Conservation (phyloP, 768 basidiomycete species). For the Leccinum incarnatum region DNA sequence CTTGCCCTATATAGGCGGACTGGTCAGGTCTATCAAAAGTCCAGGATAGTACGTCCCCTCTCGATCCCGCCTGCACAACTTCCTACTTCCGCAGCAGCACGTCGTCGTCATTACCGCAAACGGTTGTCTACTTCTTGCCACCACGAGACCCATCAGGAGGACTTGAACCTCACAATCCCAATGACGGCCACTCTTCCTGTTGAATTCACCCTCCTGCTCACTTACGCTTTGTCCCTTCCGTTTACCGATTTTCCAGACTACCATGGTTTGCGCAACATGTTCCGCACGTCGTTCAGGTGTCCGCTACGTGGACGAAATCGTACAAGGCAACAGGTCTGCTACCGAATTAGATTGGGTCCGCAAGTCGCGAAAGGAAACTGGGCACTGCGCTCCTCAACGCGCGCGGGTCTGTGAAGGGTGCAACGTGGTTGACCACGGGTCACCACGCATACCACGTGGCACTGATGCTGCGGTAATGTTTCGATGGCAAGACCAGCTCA, state of each 20-base stretch:
- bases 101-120: constrained; percentile 11
- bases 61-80: constrained; percentile 8
- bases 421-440: constrained; percentile 9
- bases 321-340: constrained; percentile 12
- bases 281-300: constrained; percentile 55
- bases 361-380: constrained; percentile 30
- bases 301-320: constrained; percentile 30
- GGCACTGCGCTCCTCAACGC: constrained; percentile 24
- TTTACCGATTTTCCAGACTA: constrained; percentile 92
- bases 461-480: too few relatives aligned
- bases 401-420: constrained; percentile 35
- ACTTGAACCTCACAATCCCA: constrained; percentile 31
- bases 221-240: constrained; percentile 75
- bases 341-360: constrained; percentile 47
- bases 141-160: constrained; percentile 11
- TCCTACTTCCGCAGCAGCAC: constrained; percentile 10
- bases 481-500: too few relatives aligned
- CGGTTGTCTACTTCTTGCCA: constrained; percentile 21
- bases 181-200: constrained; percentile 75
- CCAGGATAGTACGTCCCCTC: neutral
- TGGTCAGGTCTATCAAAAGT: too few relatives aligned
- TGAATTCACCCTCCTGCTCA: constrained; percentile 78
- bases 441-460: too few relatives aligned
- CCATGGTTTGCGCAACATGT: constrained; percentile 72
- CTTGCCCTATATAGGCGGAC: too few relatives aligned